These are phyloP conservation scores for Mortierella hygrophila DNA, from an alignment of 192 early-diverging fungal species.

Conservation along the genomic window DNA sequence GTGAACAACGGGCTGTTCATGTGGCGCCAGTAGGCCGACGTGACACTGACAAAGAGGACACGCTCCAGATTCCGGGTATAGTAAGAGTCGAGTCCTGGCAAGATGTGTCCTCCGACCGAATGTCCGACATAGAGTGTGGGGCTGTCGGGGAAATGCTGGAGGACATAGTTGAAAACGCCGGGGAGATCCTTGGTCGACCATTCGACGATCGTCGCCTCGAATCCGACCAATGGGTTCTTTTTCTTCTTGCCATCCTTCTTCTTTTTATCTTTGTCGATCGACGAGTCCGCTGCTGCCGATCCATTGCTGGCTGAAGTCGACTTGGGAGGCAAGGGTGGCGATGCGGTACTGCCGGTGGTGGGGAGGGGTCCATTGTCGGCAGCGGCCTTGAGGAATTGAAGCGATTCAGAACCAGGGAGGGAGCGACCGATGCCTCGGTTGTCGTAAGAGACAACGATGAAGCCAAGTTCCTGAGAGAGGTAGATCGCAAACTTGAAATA, in stretches of 20 bases:
- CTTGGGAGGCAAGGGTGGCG: constrained; percentile 32
- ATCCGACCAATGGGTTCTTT: constrained; percentile 51
- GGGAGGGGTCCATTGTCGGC: constrained; percentile 10
- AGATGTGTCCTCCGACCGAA: constrained; percentile 43
- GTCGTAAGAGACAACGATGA: constrained; percentile 50
- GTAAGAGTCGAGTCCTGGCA: constrained; percentile 43
- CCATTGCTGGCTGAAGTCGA: background rate
- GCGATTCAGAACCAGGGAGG: constrained; percentile 29
- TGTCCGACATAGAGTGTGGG: constrained; percentile 43
- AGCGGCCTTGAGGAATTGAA: constrained; percentile 32
- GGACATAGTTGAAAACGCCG: constrained; percentile 45
- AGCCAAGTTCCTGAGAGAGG: constrained; percentile 49
- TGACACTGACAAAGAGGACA: constrained; percentile 38
- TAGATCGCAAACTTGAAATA: constrained; percentile 53
- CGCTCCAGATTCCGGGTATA: constrained; percentile 55
- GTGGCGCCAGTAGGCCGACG: constrained; percentile 44
- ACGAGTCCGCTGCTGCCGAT: background rate
- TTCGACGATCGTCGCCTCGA: constrained; percentile 50
- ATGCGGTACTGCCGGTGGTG: background rate
- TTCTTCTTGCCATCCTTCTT: constrained; percentile 15
- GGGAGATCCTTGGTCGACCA: constrained; percentile 46
- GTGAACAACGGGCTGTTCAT: constrained; percentile 52
- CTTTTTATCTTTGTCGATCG: background rate
- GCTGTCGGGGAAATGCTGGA: constrained; percentile 36
- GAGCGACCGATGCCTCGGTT: constrained; percentile 51